Conservation (phyloP, 2,329 filamentous ascomycete genomes). For the Sporothrix protearum region DNA sequence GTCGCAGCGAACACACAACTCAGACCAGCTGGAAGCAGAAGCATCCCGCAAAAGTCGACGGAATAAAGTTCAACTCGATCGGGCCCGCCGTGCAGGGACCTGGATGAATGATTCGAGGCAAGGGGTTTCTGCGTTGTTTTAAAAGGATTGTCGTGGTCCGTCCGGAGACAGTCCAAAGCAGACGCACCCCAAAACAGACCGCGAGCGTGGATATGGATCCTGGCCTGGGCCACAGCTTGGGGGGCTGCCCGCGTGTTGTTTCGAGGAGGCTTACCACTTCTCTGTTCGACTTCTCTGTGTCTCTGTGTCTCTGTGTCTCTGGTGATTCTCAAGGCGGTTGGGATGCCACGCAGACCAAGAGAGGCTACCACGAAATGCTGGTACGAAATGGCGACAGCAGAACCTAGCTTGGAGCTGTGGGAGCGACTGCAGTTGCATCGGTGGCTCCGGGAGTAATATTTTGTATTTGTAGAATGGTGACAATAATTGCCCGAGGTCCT, state of each 20-base stretch:
- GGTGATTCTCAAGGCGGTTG: background rate
- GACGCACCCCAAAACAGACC: background rate
- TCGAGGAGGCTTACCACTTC: background rate
- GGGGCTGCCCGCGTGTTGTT: background rate
- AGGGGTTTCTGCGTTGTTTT: background rate
- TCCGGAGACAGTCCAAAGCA: background rate
- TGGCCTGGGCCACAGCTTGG: background rate
- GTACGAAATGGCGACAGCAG: conserved; percentile 8
- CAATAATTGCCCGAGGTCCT: background rate
- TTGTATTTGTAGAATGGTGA: background rate
- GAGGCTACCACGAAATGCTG: background rate
- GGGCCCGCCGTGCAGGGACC: background rate
- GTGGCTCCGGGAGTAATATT: background rate
- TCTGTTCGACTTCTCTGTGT: background rate
- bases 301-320: no score
- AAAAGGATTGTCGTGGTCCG: background rate
- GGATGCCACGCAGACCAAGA: no score
- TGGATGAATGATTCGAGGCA: background rate
- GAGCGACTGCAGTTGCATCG: background rate
- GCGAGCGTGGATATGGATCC: background rate
- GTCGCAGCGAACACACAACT: no score
- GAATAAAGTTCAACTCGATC: background rate
- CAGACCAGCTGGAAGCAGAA: no score
- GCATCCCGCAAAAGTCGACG: background rate
- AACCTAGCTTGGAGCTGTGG: background rate